phyloP scores from a whole-genome alignment of 2,329 filamentous ascomycete species.

The Fusarium phyllophilum region DNA sequence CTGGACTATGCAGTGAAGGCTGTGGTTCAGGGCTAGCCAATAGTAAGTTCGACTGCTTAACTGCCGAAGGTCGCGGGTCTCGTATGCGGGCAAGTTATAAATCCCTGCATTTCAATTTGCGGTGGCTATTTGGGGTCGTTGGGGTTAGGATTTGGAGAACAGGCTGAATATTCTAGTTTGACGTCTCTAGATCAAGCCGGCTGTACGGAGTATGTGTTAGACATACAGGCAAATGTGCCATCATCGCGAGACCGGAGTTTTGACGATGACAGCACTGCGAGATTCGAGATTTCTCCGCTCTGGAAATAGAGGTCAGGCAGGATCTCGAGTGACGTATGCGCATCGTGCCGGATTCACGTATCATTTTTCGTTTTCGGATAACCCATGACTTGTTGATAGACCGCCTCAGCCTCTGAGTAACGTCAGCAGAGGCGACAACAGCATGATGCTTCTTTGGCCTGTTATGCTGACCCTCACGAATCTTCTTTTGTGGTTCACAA shows the following conservation, averaged over 20 bases:
- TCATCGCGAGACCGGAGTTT: not conserved
- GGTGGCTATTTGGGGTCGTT: slow-evolving; percentile 29
- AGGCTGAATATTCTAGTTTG: slow-evolving; percentile 8
- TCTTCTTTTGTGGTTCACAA: not conserved
- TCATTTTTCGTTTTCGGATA: slow-evolving; percentile 27
- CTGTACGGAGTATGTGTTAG: slow-evolving; percentile 5
- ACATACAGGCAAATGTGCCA: slow-evolving; percentile 15
- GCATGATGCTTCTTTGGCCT: not conserved
- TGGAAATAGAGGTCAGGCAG: slow-evolving; percentile 11
- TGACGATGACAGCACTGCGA: not conserved
- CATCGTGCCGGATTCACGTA: slow-evolving; percentile 12
- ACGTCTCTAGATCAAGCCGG: not conserved
- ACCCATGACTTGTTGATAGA: slow-evolving; percentile 17
- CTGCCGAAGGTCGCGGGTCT: slow-evolving; percentile 44
- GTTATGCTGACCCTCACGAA: not conserved
- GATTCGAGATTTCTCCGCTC: slow-evolving; percentile 15
- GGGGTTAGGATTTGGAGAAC: slow-evolving; percentile 24
- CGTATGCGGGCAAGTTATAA: slow-evolving; percentile 30
- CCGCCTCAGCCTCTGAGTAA: slow-evolving; percentile 20
- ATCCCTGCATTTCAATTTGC: slow-evolving; percentile 44
- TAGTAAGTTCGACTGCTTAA: slow-evolving; percentile 21
- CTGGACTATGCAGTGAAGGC: not conserved
- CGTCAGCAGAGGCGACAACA: slow-evolving; percentile 14
- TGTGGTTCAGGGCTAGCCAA: slow-evolving; percentile 10
- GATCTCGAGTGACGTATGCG: slow-evolving; percentile 22